Percentiles rank a stretch among this genome's conserved stretches.
phyloP scores from a whole-genome alignment of 345 rosid species.

The Melaleuca quinquenervia region DNA sequence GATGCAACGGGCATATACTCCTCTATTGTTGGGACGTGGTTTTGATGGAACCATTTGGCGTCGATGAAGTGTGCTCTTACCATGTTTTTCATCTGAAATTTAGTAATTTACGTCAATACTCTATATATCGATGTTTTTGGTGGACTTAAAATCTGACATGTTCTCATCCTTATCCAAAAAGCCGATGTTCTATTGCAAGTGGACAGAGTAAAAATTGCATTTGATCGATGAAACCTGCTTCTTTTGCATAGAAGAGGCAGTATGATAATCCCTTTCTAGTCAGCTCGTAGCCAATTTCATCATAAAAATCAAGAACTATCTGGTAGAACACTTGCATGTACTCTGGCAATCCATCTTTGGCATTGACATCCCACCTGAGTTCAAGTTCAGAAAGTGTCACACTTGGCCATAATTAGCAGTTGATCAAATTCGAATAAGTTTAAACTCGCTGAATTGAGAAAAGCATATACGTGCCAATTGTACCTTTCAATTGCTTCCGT shows the following conservation, averaged over 20 bases:
- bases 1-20: not conserved
- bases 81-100: not conserved
- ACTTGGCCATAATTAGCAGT: not conserved
- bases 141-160: not conserved
- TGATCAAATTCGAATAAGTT: not conserved
- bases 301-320: not conserved
- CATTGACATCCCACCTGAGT: not conserved
- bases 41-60: not conserved
- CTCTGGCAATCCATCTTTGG: not conserved
- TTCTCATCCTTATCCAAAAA: not conserved
- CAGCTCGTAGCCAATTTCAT: not conserved
- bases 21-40: not conserved
- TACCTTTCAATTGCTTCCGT: not conserved
- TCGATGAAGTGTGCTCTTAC: slow-evolving; percentile 1
- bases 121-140: not conserved
- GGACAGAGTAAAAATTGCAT: not conserved
- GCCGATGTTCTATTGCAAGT: not conserved
- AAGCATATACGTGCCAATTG: not conserved
- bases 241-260: not conserved
- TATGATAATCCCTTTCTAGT: not conserved
- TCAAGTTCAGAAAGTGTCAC: not conserved
- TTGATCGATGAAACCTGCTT: not conserved
- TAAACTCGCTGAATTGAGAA: not conserved
- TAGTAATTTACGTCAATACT: not conserved
- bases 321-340: not conserved